Percentiles rank a stretch among this genome's conserved stretches.
Conservation (phyloP, 2,329 filamentous ascomycete species). For the Hymenoscyphus fructigenus region DNA sequence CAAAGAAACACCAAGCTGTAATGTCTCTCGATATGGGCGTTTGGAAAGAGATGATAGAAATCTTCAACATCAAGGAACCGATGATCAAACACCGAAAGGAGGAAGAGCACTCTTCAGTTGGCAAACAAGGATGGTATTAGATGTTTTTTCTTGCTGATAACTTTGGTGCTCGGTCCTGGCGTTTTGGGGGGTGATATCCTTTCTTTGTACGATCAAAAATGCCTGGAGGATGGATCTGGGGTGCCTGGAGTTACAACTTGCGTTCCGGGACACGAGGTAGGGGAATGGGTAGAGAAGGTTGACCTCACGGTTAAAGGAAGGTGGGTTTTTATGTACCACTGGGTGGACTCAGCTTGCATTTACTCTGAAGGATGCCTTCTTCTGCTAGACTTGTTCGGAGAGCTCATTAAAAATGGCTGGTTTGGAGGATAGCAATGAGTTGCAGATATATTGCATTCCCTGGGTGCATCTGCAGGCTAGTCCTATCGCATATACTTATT, state of each 20-base stretch:
- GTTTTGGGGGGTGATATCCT: not conserved
- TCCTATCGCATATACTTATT: not conserved
- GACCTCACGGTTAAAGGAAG: not conserved
- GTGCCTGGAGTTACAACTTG: not conserved
- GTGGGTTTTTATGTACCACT: not conserved
- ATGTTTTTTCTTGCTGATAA: not conserved
- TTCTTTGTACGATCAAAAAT: not conserved
- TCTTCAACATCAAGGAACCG: conserved; percentile 72
- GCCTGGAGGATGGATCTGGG: not conserved
- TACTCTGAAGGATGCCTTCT: not conserved
- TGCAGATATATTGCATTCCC: not conserved
- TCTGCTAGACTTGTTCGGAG: not conserved
- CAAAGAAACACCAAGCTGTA: conserved; percentile 76
- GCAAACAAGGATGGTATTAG: conserved; percentile 34
- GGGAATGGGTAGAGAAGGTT: not conserved
- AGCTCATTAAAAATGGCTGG: not conserved
- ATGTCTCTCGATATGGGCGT: conserved; percentile 82
- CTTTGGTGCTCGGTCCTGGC: not conserved
- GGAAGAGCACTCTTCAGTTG: conserved; percentile 28
- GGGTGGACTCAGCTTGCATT: not conserved
- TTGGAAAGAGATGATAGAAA: conserved; percentile 76
- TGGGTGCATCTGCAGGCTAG: not conserved
- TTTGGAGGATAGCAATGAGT: not conserved
- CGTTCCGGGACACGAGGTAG: too few species aligned
- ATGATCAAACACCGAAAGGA: conserved; percentile 83